These are phyloP conservation scores for Pseudogymnoascus verrucosus DNA, from an alignment of 2,329 filamentous ascomycete species.

Conservation along the genomic window DNA sequence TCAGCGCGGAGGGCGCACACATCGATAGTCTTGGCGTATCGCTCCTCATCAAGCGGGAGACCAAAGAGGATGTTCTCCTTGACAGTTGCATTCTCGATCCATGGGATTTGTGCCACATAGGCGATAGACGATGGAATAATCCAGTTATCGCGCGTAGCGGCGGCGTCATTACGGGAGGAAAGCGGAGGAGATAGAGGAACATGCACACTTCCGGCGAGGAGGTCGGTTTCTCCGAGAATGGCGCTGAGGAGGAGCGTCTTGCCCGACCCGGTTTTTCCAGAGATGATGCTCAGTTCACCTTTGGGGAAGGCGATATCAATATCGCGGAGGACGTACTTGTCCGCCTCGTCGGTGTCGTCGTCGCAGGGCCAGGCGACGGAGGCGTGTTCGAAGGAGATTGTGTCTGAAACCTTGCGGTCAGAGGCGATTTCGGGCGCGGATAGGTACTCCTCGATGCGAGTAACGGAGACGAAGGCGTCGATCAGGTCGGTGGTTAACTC, in stretches of 20 bases:
- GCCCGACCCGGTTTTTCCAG: conserved; percentile 69
- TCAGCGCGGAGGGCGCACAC: conserved; percentile 71
- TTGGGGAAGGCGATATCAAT: conserved; percentile 59
- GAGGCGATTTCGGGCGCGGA: conserved; percentile 54
- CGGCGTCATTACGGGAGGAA: conserved; percentile 49
- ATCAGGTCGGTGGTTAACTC: conserved; percentile 63
- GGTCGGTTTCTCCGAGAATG: conserved; percentile 67
- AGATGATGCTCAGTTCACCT: conserved; percentile 64
- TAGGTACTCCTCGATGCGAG: conserved; percentile 65
- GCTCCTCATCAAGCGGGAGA: conserved; percentile 57
- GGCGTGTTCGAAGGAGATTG: conserved; percentile 58
- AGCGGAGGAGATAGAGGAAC: conserved; percentile 43
- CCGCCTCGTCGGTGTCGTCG: conserved; percentile 47
- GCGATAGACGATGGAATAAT: conserved; percentile 62
- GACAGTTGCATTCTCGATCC: conserved; percentile 77
- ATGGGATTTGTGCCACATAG: conserved; percentile 72
- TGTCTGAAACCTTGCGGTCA: conserved; percentile 45
- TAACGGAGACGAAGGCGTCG: conserved; percentile 65
- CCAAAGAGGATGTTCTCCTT: conserved; percentile 74
- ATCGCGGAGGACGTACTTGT: conserved; percentile 57
- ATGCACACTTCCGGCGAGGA: conserved; percentile 54
- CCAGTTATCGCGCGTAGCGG: conserved; percentile 57
- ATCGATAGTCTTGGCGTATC: conserved; percentile 62
- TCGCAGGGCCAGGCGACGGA: conserved; percentile 70
- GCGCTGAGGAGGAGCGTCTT: conserved; percentile 69